A percentile compares a stretch with the other conserved stretches of the same genome.
Evolutionary conservation across 768 basidiomycete species (phyloP).

Genomic region (Podaxis carcinomalis): DNA sequence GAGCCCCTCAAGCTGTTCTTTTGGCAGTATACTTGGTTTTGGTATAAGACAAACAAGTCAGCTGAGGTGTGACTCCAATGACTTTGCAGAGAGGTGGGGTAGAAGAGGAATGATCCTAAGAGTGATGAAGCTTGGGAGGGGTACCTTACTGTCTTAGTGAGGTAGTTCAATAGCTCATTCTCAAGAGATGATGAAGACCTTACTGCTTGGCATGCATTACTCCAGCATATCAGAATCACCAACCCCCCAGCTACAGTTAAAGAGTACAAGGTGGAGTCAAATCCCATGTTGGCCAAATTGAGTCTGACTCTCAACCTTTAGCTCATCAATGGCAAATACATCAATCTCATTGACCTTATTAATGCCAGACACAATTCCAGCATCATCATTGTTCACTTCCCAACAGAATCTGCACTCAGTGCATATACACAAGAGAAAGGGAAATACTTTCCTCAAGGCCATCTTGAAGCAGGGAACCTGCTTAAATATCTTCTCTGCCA

Average conservation of each 20-base stretch:
- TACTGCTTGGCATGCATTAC: constrained; percentile 25
- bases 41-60: constrained; percentile 16
- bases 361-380: constrained; percentile 15
- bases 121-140: constrained; percentile 13
- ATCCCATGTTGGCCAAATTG: neutral
- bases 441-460: constrained; percentile 28
- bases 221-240: constrained; percentile 23
- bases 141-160: constrained; percentile 26
- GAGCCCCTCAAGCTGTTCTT: constrained; percentile 19
- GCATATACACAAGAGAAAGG: constrained; percentile 21
- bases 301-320: constrained; percentile 6
- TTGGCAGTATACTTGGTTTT: constrained; percentile 15
- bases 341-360: constrained; percentile 37
- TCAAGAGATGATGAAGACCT: constrained; percentile 27
- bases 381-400: constrained; percentile 17
- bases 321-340: constrained; percentile 26
- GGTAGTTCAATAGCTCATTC: constrained; percentile 29
- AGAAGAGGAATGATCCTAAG: constrained; percentile 11
- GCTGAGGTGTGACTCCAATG: constrained; percentile 24
- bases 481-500: constrained; percentile 27
- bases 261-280: constrained; percentile 15
- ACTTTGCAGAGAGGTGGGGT: constrained; percentile 16
- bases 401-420: constrained; percentile 23
- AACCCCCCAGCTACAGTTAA: constrained; percentile 20
- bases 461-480: constrained; percentile 27